Evolutionary conservation across 192 early-diverging fungal species (phyloP), one percentile per base, ranked within the genome.

Genomic region (Rhizoclosmatium sp.): DNA sequence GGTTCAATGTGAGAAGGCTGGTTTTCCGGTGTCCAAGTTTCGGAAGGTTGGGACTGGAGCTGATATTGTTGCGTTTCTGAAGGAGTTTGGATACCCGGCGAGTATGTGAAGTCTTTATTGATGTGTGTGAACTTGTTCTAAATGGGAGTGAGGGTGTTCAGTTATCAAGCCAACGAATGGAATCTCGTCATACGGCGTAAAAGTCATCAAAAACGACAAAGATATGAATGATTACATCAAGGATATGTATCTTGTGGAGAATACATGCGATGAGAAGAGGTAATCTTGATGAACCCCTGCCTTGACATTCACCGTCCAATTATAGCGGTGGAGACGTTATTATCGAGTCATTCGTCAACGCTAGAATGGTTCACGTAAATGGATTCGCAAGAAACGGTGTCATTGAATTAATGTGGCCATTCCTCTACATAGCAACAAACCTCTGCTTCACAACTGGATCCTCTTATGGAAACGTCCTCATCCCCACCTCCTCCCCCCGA

Each of bases 381-480:
- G 87, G 87, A 9, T 83, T 78, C 60, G 79, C 80, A 2, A 45
- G 56, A 12, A 51, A 84, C 44, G 82, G 84, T 23, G 60, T 78
- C 1, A 41, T 87, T 23, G 60, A 68, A 47, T 44, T 80, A 10
- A 62, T 82, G 4, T 85, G 86, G 86, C 84, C 85, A 12, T 86
- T 88, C 76, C 51, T 41, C 23, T 85, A 86, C 71, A 69, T 88
- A 1, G 61, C 64, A 39, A 88, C 84, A 65, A 84, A 86, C 61
- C 69, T 88, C 46, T 76, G 60, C 2, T 88, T 88, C 70, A 86
- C 84, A 54, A 61, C 59, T 47, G 82, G 83, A 2, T 54, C 70
- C n/a, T 78, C 82, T 14, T 88, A 86, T 62, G 87, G 87, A 44
- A 86, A 86, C 69, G 80, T 88, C n/a, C 80, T 84, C 76, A 66